Evolutionary conservation across 192 early-diverging fungal genomes (phyloP), one percentile per base, ranked within the genome.

Genomic region (Backusella tarrabulga): DNA sequence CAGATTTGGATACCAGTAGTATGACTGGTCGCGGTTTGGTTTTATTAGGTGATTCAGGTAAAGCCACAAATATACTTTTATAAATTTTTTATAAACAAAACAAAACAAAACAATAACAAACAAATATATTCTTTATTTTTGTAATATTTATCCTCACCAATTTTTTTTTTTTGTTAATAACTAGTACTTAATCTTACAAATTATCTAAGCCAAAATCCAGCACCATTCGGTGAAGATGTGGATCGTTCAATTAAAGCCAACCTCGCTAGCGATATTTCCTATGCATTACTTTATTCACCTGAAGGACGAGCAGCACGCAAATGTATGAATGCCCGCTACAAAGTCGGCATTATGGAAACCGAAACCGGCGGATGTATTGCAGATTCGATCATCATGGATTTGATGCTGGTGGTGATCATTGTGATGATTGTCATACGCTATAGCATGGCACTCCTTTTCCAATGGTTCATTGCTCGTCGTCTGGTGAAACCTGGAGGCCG

Each of bases 281-380:
- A 80, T 35, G 70, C 76, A 14, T 26, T 84, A 12, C 3, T 78
- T 35, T 73, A 80, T 35, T 46, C 73, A 19, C 41, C 52, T 17
- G 35, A 78, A n/a, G 73, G 73, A 1, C 81, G 83, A 73, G 69
- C 77, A 0, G 87, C 85, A 0, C 69, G 76, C 4, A 34, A 77
- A 14, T 91, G 90, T 71, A n/a, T 90, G 19, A 29, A 44, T 19
- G 82, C 81, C 9, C 86, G 86, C 4, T 90, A 85, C 50, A 50
- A 63, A 36, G 86, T 87, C n/a, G 90, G 90, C 71, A 76, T 84
- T 56, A 81, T 91, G 73, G 79, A 89, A 76, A 87, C 88, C 77
- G 88, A 90, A 54, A 85, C 87, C 9, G 82, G 84, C 56, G 90
- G 90, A 3, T 91, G 90, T 83, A 87, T 91, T 75, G 85, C 87